Evolutionary conservation across 1,139 yeast genomes (phyloP).

Genomic region (Scheffersomyces illinoinensis): DNA sequence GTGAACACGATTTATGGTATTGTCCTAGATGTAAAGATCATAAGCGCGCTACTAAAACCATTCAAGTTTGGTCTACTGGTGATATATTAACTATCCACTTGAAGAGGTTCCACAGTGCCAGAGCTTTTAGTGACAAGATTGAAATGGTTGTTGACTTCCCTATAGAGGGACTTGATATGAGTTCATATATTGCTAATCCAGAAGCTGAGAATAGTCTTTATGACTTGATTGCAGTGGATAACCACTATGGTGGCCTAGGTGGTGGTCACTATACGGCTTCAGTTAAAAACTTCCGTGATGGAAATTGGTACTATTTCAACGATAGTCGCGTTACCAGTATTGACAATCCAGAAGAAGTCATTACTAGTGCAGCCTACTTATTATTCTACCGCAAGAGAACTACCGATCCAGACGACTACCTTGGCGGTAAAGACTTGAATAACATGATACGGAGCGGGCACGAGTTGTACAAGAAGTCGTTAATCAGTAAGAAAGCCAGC

Average conservation of each 20-base stretch:
- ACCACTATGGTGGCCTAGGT: conserved; percentile 94
- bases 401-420: conserved; percentile 15
- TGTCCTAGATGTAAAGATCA: conserved; percentile 90
- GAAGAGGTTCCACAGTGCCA: conserved; percentile 84
- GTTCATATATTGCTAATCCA: conserved; percentile 49
- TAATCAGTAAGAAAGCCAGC: conserved; percentile 9
- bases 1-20: conserved; percentile 92
- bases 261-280: conserved; percentile 97
- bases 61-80: conserved; percentile 90
- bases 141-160: conserved; percentile 87
- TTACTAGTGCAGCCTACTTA: conserved; percentile 86
- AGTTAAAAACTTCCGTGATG: conserved; percentile 76
- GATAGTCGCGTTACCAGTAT: conserved; percentile 73
- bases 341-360: conserved; percentile 58
- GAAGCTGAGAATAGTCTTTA: conserved; percentile 47
- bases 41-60: conserved; percentile 86
- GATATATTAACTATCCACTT: conserved; percentile 87
- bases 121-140: conserved; percentile 87
- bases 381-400: conserved; percentile 74
- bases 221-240: conserved; percentile 90
- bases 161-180: conserved; percentile 75
- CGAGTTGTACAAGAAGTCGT: conserved; percentile 9
- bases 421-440: conserved; percentile 41
- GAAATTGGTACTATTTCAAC: conserved; percentile 86
- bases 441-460: conserved; percentile 10